Base-by-base conservation (phyloP, 257 asterid species). In the Nicotiana noctiflora region DNA sequence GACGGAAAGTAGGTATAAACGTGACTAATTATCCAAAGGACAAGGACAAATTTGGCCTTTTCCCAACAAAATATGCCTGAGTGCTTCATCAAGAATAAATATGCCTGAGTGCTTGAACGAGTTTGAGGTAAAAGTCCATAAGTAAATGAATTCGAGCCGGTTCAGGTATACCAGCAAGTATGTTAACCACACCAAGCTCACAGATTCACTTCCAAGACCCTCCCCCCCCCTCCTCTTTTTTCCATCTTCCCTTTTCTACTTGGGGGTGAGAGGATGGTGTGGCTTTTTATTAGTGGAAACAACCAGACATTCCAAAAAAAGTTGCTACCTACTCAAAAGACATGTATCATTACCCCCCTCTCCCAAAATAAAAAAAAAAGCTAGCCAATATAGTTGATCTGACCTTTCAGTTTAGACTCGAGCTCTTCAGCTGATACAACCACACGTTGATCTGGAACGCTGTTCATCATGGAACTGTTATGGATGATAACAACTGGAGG, bases 401-500 rank as follows among this genome's bases (percentile, higher is more conserved):
- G 49, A 63, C 96, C 93, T 86, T 75, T 86, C 80, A 92, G 90
- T 83, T 86, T 89, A 72, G 79, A 68, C 85, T 85, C 88, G 66
- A 92, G 85, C 66, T 85, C 87, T 80, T 92, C 94, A 61, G 84
- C 62, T n/a, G 94, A 86, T 77, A 92, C 68, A 81, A 86, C 77
- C 80, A 92, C 83, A 86, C 82, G 86, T 78, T 88, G 91, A 51
- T 79, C 89, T 13, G 84, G 88, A 49, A 64, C 82, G 81, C 57
- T 84, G 80, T 66, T 87, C 34, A 79, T 87, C 46, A 86, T 81
- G 77, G 90, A 79, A 76, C 88, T 84, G 84, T 91, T 91, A 77
- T 91, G 92, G 74, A 92, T 83, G 82, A 92, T 84, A 79, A 91
- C 90, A 34, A 87, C 87, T 4, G 94, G 95, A 15, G 94, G 97